Conservation (phyloP, 768 basidiomycete species). For the Podaxis mareebaensis region DNA sequence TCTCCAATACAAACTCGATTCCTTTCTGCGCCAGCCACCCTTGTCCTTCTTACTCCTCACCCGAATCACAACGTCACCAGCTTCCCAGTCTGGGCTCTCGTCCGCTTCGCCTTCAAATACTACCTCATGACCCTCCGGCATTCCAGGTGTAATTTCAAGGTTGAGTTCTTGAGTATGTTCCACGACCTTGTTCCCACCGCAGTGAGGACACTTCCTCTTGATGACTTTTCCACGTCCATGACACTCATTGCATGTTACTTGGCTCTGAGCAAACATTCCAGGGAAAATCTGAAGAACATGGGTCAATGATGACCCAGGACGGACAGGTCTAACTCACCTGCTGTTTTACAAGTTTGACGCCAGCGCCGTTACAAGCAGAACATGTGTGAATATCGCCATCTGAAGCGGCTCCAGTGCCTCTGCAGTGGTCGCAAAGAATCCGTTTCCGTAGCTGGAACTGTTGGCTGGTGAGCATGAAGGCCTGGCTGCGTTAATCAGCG, state of each 20-base stretch:
- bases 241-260: constrained; percentile 82
- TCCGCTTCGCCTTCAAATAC: constrained; percentile 97
- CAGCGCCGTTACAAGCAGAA: constrained; percentile 77
- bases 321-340: constrained; percentile 43
- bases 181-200: constrained; percentile 77
- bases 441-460: constrained; percentile 93
- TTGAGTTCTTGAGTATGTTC: constrained; percentile 82
- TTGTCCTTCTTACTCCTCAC: constrained; percentile 76
- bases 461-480: constrained; percentile 12
- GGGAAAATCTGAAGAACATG: constrained; percentile 70
- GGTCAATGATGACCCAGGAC: not conserved
- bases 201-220: constrained; percentile 77
- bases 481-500: constrained; percentile 19
- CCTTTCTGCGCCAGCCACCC: constrained; percentile 88
- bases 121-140: constrained; percentile 92
- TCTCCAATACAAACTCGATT: constrained; percentile 87
- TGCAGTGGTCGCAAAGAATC: constrained; percentile 94
- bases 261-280: constrained; percentile 92
- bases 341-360: constrained; percentile 83
- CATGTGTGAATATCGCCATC: constrained; percentile 90
- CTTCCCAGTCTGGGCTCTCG: constrained; percentile 93
- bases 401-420: constrained; percentile 91
- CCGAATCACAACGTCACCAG: constrained; percentile 89
- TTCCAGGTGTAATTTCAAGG: constrained; percentile 82
- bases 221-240: constrained; percentile 82